Evolutionary conservation across 1,139 yeast species (phyloP).

Genomic region (Saccharomyces hybrid): DNA sequence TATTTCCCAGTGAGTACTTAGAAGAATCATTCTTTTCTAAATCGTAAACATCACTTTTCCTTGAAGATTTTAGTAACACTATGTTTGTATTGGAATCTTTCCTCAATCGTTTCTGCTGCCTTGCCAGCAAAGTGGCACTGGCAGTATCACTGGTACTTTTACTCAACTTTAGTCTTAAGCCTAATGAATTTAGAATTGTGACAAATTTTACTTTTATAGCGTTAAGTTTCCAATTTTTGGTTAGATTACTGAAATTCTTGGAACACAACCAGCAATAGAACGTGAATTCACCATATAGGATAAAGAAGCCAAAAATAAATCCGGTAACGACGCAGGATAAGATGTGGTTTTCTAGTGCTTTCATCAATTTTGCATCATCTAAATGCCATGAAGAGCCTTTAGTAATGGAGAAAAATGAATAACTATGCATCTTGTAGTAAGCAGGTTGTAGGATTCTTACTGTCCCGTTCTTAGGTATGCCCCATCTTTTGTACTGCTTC

Average conservation of each 20-base stretch:
- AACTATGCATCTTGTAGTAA: conserved; percentile 52
- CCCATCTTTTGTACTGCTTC: conserved; percentile 82
- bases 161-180: not conserved
- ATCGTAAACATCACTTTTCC: conserved; percentile 6
- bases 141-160: not conserved
- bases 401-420: conserved; percentile 63
- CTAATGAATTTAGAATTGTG: not conserved
- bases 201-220: not conserved
- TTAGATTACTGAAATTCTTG: conserved; percentile 3
- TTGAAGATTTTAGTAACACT: conserved; percentile 4
- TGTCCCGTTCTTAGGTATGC: conserved; percentile 50
- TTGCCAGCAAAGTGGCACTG: conserved; percentile 1
- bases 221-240: not conserved
- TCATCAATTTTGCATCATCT: conserved; percentile 73
- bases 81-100: conserved; percentile 19
- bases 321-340: conserved; percentile 64
- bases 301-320: conserved; percentile 46
- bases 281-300: conserved; percentile 58
- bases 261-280: conserved; percentile 40
- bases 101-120: conserved; percentile 15
- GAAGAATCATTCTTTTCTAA: conserved; percentile 12
- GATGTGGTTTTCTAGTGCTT: conserved; percentile 63
- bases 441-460: conserved; percentile 66
- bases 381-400: conserved; percentile 87
- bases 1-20: not conserved